phyloP scores from a whole-genome alignment of 257 asterid species.

The Scutellaria baicalensis region DNA sequence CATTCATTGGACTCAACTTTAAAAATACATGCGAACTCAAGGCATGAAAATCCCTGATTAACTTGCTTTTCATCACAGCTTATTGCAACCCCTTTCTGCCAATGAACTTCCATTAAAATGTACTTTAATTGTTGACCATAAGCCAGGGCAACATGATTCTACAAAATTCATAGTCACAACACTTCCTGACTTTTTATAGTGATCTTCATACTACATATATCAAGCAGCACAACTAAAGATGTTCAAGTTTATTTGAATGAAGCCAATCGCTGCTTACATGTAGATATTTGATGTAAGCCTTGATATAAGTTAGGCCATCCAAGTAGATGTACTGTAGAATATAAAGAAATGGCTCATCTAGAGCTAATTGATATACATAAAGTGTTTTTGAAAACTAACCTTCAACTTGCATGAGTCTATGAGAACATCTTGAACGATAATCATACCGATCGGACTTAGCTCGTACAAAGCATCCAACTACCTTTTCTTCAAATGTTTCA shows the following conservation, averaged over 20 bases:
- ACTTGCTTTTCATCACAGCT: background rate
- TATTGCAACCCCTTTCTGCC: background rate
- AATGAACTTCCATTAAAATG: background rate
- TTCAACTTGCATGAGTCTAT: conserved; percentile 69
- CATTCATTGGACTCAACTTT: background rate
- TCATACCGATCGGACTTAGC: conserved; percentile 46
- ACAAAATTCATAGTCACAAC: background rate
- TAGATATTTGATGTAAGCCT: background rate
- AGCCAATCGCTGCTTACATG: background rate
- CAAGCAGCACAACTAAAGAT: background rate
- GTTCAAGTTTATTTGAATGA: background rate
- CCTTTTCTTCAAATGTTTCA: conserved; percentile 55
- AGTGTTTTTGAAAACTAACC: conserved; percentile 39
- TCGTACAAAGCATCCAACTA: conserved; percentile 62
- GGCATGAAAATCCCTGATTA: background rate
- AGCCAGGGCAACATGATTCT: background rate
- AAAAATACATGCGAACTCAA: background rate
- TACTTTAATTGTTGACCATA: background rate
- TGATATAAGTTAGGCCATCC: background rate
- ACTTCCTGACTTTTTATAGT: background rate
- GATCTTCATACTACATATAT: background rate
- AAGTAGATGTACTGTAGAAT: background rate
- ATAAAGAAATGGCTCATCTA: conserved; percentile 4
- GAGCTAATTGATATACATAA: background rate
- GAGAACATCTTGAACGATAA: conserved; percentile 24